phyloP scores from a whole-genome alignment of 2,329 filamentous ascomycete species.

The Colletotrichum godetiae region DNA sequence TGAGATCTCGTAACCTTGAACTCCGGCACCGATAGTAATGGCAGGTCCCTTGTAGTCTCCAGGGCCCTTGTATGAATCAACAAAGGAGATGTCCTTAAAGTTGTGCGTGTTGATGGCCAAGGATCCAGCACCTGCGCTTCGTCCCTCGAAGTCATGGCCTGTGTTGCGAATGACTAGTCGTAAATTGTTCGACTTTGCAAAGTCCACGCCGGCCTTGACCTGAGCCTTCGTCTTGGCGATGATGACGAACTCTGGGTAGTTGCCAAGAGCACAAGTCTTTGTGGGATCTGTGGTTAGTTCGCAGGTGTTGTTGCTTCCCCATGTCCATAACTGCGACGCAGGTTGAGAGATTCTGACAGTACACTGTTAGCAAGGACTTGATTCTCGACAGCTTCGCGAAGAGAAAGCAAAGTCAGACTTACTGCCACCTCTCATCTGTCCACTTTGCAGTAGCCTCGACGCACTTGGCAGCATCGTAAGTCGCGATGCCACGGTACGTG shows the following conservation, averaged over 20 bases:
- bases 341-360: slow-evolving; percentile 42
- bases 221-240: slow-evolving; percentile 38
- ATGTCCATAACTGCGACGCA: slow-evolving; percentile 51
- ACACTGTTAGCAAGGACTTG: slow-evolving; percentile 16
- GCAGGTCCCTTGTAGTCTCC: slow-evolving; percentile 60
- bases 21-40: slow-evolving; percentile 65
- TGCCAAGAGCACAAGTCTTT: slow-evolving; percentile 50
- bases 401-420: slow-evolving; percentile 34
- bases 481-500: slow-evolving; percentile 39
- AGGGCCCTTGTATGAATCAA: slow-evolving; percentile 48
- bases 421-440: slow-evolving; percentile 51
- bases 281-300: slow-evolving; percentile 46
- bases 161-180: slow-evolving; percentile 67
- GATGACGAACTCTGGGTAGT: slow-evolving; percentile 50
- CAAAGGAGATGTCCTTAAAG: slow-evolving; percentile 59
- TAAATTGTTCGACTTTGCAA: slow-evolving; percentile 52
- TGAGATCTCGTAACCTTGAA: slow-evolving; percentile 58
- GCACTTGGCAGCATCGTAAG: slow-evolving; percentile 50
- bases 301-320: slow-evolving; percentile 56
- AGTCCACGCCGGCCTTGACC: slow-evolving; percentile 47
- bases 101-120: slow-evolving; percentile 68
- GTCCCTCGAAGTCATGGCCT: slow-evolving; percentile 68
- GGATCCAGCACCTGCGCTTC: slow-evolving; percentile 70
- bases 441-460: slow-evolving; percentile 45
- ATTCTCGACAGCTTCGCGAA: too few relatives aligned